A percentile compares a stretch with the other conserved stretches of the same genome.
phyloP scores from a whole-genome alignment of 768 basidiomycete species.

The Leccinum ochraceum region DNA sequence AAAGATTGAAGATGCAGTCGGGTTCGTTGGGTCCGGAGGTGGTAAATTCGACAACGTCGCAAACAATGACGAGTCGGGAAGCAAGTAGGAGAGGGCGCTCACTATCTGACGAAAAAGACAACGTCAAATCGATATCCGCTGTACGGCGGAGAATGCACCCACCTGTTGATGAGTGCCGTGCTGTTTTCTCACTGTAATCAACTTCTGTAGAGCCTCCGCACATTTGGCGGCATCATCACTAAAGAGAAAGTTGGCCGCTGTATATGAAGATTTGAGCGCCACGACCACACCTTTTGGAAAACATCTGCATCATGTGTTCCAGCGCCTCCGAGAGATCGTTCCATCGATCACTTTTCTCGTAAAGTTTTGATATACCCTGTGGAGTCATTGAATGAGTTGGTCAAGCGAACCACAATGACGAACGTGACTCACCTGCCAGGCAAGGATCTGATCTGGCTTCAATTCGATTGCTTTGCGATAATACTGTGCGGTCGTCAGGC shows the following conservation, averaged over 20 bases:
- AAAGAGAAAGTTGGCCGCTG: not conserved
- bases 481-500: slow-evolving; percentile 45
- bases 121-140: not conserved
- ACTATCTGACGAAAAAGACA: slow-evolving; percentile 51
- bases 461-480: slow-evolving; percentile 76
- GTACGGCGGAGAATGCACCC: slow-evolving; percentile 9
- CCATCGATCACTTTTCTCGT: slow-evolving; percentile 66
- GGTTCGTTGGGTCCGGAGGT: slow-evolving; percentile 73
- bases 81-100: slow-evolving; percentile 62
- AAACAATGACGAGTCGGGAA: slow-evolving; percentile 73
- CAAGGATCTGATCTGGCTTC: slow-evolving; percentile 52
- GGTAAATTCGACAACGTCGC: slow-evolving; percentile 65
- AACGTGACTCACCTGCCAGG: slow-evolving; percentile 28
- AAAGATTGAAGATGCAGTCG: slow-evolving; percentile 58
- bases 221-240: slow-evolving; percentile 79
- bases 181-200: slow-evolving; percentile 61
- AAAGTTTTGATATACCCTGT: slow-evolving; percentile 73
- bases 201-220: slow-evolving; percentile 78
- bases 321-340: slow-evolving; percentile 55
- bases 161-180: slow-evolving; percentile 66
- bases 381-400: slow-evolving; percentile 6
- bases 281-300: slow-evolving; percentile 54
- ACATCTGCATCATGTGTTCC: slow-evolving; percentile 55
- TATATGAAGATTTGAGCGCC: not conserved
- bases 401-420: slow-evolving; percentile 10